Evolutionary conservation across 2,329 filamentous ascomycete genomes (phyloP).

Genomic region (Simplicillium sp.): DNA sequence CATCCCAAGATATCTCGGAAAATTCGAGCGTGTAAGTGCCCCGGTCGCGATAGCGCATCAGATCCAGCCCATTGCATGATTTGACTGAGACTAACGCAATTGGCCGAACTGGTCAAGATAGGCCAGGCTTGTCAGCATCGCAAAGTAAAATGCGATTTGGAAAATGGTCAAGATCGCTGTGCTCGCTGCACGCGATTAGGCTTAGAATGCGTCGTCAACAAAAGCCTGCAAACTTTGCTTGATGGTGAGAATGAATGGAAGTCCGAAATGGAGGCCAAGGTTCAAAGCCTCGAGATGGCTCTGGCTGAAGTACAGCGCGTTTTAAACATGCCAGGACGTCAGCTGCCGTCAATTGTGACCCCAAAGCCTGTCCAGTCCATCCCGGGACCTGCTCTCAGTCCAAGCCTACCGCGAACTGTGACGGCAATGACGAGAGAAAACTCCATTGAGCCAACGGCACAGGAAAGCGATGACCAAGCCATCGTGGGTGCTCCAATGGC

Average conservation of each 20-base stretch:
- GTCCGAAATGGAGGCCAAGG: conserved; percentile 16
- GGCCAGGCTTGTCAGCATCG: conserved; percentile 38
- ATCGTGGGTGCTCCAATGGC: conserved; percentile 21
- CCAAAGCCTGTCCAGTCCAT: background rate
- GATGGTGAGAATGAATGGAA: conserved; percentile 41
- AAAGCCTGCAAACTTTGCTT: conserved; percentile 44
- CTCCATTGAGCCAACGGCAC: conserved; percentile 14
- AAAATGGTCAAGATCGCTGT: conserved; percentile 32
- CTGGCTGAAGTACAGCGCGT: conserved; percentile 15
- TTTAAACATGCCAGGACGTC: conserved; percentile 9
- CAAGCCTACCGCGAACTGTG: conserved; percentile 9
- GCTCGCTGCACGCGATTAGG: conserved; percentile 38
- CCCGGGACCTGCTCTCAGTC: conserved; percentile 5
- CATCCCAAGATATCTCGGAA: conserved; percentile 21
- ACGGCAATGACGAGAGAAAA: conserved; percentile 23
- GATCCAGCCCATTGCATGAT: too few species aligned
- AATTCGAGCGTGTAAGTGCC: conserved; percentile 19
- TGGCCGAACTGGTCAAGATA: conserved; percentile 2
- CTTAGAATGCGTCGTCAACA: conserved; percentile 42
- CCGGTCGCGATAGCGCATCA: too few species aligned
- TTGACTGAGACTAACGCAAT: background rate
- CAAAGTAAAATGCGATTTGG: conserved; percentile 45
- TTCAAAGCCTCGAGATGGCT: conserved; percentile 15
- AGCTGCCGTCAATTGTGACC: background rate
- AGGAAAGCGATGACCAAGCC: conserved; percentile 15